A percentile compares a stretch with the other conserved stretches of the same genome.
Conservation (phyloP, 805 yeast genomes). For the Lipomyces chichibuensis region DNA sequence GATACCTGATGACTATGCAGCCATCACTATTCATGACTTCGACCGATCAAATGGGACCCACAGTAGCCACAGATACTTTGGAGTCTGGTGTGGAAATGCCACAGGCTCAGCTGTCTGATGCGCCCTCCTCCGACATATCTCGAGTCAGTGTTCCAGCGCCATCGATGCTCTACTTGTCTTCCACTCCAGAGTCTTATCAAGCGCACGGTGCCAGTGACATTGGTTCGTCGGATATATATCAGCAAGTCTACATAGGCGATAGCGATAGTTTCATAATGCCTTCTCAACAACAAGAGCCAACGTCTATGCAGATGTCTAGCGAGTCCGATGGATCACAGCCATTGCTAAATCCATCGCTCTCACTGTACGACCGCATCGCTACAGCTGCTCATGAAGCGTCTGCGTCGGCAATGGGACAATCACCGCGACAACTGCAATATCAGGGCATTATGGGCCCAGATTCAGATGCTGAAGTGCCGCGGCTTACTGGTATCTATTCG, state of each 20-base stretch:
- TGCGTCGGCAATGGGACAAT: slow-evolving; percentile 7
- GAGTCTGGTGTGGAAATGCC: not conserved
- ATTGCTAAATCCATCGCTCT: not conserved
- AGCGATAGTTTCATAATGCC: slow-evolving; percentile 6
- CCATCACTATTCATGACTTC: not conserved
- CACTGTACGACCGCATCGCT: slow-evolving; percentile 7
- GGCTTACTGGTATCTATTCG: slow-evolving; percentile 20
- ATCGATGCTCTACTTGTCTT: slow-evolving; percentile 9
- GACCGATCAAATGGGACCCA: not conserved
- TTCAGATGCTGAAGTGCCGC: not conserved
- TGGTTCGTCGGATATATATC: not conserved
- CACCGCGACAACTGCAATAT: not conserved
- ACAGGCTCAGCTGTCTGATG: not conserved
- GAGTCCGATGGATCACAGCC: not conserved
- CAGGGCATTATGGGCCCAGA: not conserved
- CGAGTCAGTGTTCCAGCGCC: not conserved
- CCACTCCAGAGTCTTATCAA: not conserved
- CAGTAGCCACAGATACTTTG: not conserved
- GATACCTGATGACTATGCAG: not conserved
- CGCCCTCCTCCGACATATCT: not conserved
- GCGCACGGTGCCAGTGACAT: not conserved
- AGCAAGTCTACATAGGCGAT: slow-evolving; percentile 5
- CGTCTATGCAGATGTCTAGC: slow-evolving; percentile 2
- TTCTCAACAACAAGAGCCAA: not conserved
- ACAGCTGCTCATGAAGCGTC: slow-evolving; percentile 3